These are phyloP conservation scores for Amylocystis lapponica DNA, from an alignment of 768 basidiomycete species.

Conservation along the genomic window DNA sequence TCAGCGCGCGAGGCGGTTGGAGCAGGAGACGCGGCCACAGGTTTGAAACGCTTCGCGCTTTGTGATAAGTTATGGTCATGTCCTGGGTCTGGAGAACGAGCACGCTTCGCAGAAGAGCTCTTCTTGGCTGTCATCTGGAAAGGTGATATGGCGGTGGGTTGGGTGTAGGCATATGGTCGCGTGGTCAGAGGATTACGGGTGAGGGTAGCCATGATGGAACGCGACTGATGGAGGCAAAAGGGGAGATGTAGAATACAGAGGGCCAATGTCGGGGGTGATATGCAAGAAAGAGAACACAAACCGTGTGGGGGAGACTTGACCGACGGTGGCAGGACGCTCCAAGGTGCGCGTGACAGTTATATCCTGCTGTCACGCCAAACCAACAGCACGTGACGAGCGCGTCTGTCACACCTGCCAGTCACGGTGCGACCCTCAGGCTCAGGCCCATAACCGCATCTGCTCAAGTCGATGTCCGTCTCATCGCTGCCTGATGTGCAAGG, in stretches of 20 bases:
- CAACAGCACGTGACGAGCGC: constrained; percentile 4
- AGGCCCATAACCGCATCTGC: background rate
- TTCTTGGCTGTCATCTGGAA: constrained; percentile 19
- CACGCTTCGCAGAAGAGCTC: constrained; percentile 37
- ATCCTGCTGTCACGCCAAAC: too few species aligned
- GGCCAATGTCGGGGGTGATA: too few species aligned
- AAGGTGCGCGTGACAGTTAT: too few species aligned
- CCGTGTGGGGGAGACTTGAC: background rate
- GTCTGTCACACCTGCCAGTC: constrained; percentile 1
- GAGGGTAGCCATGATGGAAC: constrained; percentile 36
- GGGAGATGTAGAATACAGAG: constrained; percentile 1
- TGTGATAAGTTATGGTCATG: constrained; percentile 25
- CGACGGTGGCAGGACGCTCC: background rate
- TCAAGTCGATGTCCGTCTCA: background rate
- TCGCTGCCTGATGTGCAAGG: constrained; percentile 9
- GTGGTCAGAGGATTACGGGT: constrained; percentile 44
- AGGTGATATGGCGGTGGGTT: constrained; percentile 27
- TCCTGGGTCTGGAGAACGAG: constrained; percentile 45
- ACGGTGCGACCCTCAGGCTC: background rate
- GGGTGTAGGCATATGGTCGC: constrained; percentile 31
- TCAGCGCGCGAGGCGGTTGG: constrained; percentile 22
- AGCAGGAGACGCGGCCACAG: constrained; percentile 15
- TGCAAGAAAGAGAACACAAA: constrained; percentile 12
- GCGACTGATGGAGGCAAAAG: constrained; percentile 7
- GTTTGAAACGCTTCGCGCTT: constrained; percentile 40